Evolutionary conservation across 129 eudicot genomes (phyloP).

Genomic region (Centella asiatica): DNA sequence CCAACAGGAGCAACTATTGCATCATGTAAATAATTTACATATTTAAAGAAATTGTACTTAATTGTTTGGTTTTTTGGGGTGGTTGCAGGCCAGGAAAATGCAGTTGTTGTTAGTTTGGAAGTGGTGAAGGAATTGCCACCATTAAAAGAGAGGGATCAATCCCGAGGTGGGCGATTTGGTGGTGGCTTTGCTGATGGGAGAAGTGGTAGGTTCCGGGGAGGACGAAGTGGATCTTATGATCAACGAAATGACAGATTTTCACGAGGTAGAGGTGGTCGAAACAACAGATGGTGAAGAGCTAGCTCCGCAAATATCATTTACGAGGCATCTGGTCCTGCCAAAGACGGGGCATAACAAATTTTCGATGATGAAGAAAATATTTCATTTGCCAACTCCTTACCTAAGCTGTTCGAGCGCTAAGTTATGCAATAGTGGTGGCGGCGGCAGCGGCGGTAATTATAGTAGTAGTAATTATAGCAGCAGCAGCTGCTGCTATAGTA

Average conservation of each 20-base stretch:
- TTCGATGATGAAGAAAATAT: constrained; percentile 14
- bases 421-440: too few relatives aligned
- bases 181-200: constrained; percentile 33
- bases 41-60: too few relatives aligned
- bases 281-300: constrained; percentile 50
- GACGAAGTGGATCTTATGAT: constrained; percentile 31
- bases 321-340: constrained; percentile 2
- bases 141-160: constrained; percentile 58
- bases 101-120: constrained; percentile 59
- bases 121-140: constrained; percentile 66
- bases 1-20: too few relatives aligned
- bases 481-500: too few relatives aligned
- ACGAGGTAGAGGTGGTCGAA: constrained; percentile 40
- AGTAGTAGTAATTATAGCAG: too few relatives aligned
- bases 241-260: constrained; percentile 20
- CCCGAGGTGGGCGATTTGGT: constrained; percentile 48
- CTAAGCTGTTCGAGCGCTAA: background rate
- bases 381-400: background rate
- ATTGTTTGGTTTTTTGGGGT: too few relatives aligned
- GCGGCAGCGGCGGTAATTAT: too few relatives aligned
- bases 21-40: too few relatives aligned
- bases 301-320: constrained; percentile 39
- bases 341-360: constrained; percentile 15
- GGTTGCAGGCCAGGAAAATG: constrained; percentile 60
- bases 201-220: constrained; percentile 35